Base-by-base conservation (phyloP, 805 yeast species). In the Pichia eremophila region DNA sequence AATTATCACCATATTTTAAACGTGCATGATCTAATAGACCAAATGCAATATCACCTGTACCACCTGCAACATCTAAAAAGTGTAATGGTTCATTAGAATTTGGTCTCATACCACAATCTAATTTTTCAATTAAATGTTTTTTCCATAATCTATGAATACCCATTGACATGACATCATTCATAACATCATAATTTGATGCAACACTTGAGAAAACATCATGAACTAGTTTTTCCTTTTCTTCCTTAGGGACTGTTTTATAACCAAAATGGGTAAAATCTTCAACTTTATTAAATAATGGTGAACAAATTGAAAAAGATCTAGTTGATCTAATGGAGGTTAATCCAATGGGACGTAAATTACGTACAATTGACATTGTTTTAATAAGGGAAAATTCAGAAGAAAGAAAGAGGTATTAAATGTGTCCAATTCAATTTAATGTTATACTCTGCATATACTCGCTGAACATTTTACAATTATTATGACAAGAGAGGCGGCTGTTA, bases 121-220 rank as follows among this genome's bases (percentile, higher is more conserved):
- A 71, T 55, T 86, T 79, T 57, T 80, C 75, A 58, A 93, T 89
- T 63, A 93, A 84, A 61, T 90, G 95, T 60, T 78, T 79, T 63
- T 93, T 93, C 99, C 99, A 93, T 41, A 91, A 70, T 58, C 99
- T 75, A 65, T 93, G 99, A 43, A 93, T 76, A 39, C 99, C 99
- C 64, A 90, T 65, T 8, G 96, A 87, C 99, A 93, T 93, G 40
- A 88, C 95, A 68, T 93, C 99, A 69, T 93, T 93, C 99, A 93
- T 93, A 45, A 88, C 73, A 68, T 93, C 99, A 65, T 93, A 93
- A 47, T 81, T 89, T 35, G 89, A 78, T 4, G 99, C 99, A 38
- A 93, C 99, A 6, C 95, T 85, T 7, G 95, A 85, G 65, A 93
- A 93, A 28, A 93, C 98, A 27, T 83, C 82, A 43, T 86, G 84